Base-by-base conservation (phyloP, 2,329 filamentous ascomycete genomes). In the Passalora sequoiae region DNA sequence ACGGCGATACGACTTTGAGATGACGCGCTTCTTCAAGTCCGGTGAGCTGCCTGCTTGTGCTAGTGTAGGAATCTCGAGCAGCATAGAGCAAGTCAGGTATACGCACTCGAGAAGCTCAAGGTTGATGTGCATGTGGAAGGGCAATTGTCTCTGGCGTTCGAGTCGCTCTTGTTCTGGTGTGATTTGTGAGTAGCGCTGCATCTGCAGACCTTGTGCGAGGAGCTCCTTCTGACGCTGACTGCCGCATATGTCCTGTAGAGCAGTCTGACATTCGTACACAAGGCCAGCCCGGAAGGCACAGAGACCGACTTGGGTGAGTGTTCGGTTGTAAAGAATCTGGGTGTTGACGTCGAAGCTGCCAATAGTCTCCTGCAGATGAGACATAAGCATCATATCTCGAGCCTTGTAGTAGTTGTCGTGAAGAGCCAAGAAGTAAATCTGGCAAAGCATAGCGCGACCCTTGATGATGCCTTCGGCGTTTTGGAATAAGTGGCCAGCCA, bases 71-170 rank as follows among this genome's bases (percentile, higher is more conserved):
- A 98, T 97, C 73, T 98, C 92, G 44, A 98, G 80, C 55, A 98
- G 84, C 92, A 98, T 98, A 71, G 89, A 96, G 75, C 91, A 97
- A 38, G 92, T 97, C 47, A 98, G 79, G 73, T 98, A 98, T 50
- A 97, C 91, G 63, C 92, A 97, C 74, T 98, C 92, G 28, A 98
- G 80, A 43, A 98, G 80, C 69, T 98, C 92, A 40, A 98, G 79
- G 76, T 98, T 98, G 76, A 98, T 98, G 78, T 98, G 92, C 89
- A 98, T 96, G 75, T 98, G 92, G 83, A 98, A 98, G 27, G 92
- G 92, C 56, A 98, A 79, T 72, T 98, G 92, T 60, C 92, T 84
- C 72, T 97, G 91, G 66, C 92, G 87, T 75, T 98, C 92, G 28
- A 97, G 78, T 55, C 91, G 86, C 74, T 98, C 92, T 70, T 98